A percentile compares a stretch with the other conserved stretches of the same genome.
phyloP scores from a whole-genome alignment of 371 early-diverging fungal species.

The Syncephalis plumigaleata region DNA sequence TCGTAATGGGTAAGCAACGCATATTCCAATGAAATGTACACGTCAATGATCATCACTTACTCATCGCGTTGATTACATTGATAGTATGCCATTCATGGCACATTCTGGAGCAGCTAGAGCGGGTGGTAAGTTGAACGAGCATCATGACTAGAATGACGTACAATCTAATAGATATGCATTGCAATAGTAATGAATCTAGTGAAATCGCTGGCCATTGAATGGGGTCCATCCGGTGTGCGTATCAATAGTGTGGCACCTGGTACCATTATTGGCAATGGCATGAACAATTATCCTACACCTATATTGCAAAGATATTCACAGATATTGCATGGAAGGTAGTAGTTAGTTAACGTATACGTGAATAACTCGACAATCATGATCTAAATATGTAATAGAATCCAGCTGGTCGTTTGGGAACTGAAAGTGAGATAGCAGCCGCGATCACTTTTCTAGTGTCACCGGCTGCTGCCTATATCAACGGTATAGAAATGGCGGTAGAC shows the following conservation, averaged over 20 bases:
- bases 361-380: not conserved
- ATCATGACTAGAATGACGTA: not conserved
- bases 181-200: slow-evolving; percentile 19
- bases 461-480: slow-evolving; percentile 23
- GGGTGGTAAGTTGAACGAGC: not conserved
- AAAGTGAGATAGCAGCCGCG: slow-evolving; percentile 24
- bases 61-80: not conserved
- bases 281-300: slow-evolving; percentile 22
- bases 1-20: slow-evolving; percentile 14
- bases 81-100: not conserved
- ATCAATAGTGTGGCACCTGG: slow-evolving; percentile 36
- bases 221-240: slow-evolving; percentile 26
- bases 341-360: too few relatives aligned
- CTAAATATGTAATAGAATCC: slow-evolving; percentile 13
- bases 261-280: slow-evolving; percentile 27
- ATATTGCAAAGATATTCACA: slow-evolving; percentile 12
- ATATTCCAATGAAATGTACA: slow-evolving; percentile 1
- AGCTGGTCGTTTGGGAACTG: slow-evolving; percentile 26
- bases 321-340: slow-evolving; percentile 13
- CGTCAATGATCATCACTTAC: too few relatives aligned
- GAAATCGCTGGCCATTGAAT: slow-evolving; percentile 27
- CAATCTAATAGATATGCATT: slow-evolving; percentile 2
- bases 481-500: slow-evolving; percentile 16
- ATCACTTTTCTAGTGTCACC: slow-evolving; percentile 24
- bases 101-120: not conserved